Evolutionary conservation across 441 rosid genomes (phyloP).

Genomic region (Pelargonium fulgidum): DNA sequence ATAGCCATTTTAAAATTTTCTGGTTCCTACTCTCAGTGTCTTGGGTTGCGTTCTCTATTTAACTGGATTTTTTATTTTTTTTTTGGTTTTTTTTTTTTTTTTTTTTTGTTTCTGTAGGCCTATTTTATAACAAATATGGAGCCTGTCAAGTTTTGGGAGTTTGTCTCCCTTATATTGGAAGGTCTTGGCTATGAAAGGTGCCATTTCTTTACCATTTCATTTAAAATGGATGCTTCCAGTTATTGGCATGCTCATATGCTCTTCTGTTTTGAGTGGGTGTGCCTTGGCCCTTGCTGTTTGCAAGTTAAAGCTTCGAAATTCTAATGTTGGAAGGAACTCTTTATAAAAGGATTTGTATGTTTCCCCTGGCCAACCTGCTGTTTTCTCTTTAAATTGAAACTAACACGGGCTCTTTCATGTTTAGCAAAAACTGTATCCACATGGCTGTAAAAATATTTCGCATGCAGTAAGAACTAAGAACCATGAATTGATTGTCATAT

Average conservation of each 20-base stretch:
- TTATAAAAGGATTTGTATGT: background rate
- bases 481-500: too few relatives aligned
- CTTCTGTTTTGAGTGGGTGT: too few relatives aligned
- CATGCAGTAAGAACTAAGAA: background rate
- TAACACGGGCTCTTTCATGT: background rate
- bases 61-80: too few relatives aligned
- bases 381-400: background rate
- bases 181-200: conserved; percentile 95
- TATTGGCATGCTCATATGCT: background rate
- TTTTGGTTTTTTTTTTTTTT: too few relatives aligned
- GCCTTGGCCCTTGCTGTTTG: too few relatives aligned
- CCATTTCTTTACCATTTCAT: conserved; percentile 10
- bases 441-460: background rate
- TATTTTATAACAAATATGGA: conserved; percentile 91
- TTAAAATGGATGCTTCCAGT: conserved; percentile 5
- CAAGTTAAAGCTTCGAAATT: too few relatives aligned
- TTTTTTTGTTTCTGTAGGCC: conserved; percentile 45
- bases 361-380: conserved; percentile 3
- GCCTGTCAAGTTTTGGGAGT: conserved; percentile 88
- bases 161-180: conserved; percentile 56
- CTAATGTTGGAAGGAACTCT: background rate
- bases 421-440: background rate
- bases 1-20: background rate
- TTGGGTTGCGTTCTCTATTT: conserved; percentile 11
- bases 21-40: background rate